These are phyloP conservation scores for Scortechinia acanthostroma DNA, from an alignment of 2,329 filamentous ascomycete genomes.

Conservation along the genomic window DNA sequence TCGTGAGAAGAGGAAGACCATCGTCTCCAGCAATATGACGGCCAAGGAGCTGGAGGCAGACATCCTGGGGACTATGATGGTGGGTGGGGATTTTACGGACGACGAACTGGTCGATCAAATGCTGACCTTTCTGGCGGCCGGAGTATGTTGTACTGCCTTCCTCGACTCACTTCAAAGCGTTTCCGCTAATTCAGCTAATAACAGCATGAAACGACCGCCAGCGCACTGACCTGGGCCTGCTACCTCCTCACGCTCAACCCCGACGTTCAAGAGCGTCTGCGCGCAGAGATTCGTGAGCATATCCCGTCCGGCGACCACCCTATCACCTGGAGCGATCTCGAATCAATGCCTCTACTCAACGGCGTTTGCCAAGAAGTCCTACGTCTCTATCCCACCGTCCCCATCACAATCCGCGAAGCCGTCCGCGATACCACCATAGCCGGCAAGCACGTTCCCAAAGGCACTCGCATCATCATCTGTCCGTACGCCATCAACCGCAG, in stretches of 20 bases:
- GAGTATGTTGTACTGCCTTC: slow-evolving; percentile 44
- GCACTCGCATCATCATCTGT: not conserved
- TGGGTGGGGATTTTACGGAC: slow-evolving; percentile 41
- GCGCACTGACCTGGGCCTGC: slow-evolving; percentile 53
- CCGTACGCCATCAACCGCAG: not conserved
- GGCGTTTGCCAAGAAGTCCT: slow-evolving; percentile 62
- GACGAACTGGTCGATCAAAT: slow-evolving; percentile 42
- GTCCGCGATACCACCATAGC: slow-evolving; percentile 45
- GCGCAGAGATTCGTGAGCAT: slow-evolving; percentile 45
- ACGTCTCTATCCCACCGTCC: slow-evolving; percentile 61
- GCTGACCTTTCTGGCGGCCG: slow-evolving; percentile 45
- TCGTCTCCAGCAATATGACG: slow-evolving; percentile 28
- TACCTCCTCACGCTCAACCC: slow-evolving; percentile 54
- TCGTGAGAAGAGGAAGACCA: slow-evolving; percentile 36
- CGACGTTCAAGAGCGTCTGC: slow-evolving; percentile 46
- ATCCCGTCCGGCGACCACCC: slow-evolving; percentile 23
- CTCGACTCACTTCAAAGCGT: slow-evolving; percentile 20
- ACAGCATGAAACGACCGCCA: slow-evolving; percentile 58
- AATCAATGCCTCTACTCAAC: slow-evolving; percentile 24
- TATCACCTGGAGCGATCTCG: slow-evolving; percentile 3
- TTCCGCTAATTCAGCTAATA: slow-evolving; percentile 1
- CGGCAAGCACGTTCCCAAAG: slow-evolving; percentile 22
- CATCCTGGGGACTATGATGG: slow-evolving; percentile 51
- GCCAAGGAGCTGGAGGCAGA: slow-evolving; percentile 42
- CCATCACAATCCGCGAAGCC: slow-evolving; percentile 54